phyloP scores from a whole-genome alignment of 2,329 filamentous ascomycete genomes.

The Rutstroemia sp. region DNA sequence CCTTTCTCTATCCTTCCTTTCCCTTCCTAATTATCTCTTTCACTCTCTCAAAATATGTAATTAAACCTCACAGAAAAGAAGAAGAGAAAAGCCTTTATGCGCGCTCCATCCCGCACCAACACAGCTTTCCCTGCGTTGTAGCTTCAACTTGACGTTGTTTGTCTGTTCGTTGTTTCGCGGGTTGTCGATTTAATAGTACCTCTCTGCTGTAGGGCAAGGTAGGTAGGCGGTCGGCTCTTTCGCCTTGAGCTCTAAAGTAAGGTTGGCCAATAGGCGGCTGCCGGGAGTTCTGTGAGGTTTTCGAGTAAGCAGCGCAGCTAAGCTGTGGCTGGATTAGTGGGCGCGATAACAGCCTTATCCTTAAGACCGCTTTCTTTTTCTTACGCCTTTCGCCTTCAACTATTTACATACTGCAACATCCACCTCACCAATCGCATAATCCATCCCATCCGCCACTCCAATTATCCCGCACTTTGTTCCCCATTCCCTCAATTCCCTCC shows the following conservation, averaged over 20 bases:
- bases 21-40: no score
- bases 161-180: not conserved
- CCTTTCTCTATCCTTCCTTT: conserved; percentile 16
- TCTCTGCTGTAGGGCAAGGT: not conserved
- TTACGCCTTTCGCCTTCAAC: not conserved
- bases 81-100: conserved; percentile 4
- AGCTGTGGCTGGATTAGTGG: no score
- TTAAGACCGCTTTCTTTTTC: not conserved
- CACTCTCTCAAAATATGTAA: no score
- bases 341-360: not conserved
- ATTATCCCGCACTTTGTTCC: no score
- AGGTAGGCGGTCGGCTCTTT: not conserved
- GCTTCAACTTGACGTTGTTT: not conserved
- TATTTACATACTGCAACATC: not conserved
- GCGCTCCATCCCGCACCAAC: conserved; percentile 22
- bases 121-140: conserved; percentile 3
- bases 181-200: not conserved
- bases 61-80: no score
- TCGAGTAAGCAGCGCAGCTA: no score
- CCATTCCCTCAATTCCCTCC: not conserved
- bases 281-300: no score
- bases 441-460: no score
- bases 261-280: no score
- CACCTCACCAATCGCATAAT: no score
- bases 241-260: not conserved